phyloP scores from a whole-genome alignment of 805 yeast genomes.

The Hanseniaspora guilliermondii region DNA sequence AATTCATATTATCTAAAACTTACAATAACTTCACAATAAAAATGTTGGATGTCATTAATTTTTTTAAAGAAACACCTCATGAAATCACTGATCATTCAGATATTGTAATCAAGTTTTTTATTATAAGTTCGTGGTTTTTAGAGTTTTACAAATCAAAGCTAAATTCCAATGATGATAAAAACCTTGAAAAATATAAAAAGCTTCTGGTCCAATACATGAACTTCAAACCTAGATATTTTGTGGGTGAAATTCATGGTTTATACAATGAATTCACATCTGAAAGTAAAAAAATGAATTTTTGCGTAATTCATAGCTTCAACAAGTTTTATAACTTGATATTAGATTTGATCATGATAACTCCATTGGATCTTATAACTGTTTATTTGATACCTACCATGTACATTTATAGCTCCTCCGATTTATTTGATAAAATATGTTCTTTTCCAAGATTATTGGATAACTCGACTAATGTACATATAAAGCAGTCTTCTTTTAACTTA shows the following conservation, averaged over 20 bases:
- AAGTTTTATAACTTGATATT: background rate
- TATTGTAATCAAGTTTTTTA: slow-evolving; percentile 36
- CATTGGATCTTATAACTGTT: background rate
- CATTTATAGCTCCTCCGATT: background rate
- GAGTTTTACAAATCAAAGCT: slow-evolving; percentile 41
- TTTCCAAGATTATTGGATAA: slow-evolving; percentile 1
- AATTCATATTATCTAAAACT: slow-evolving; percentile 6
- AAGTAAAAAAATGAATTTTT: background rate
- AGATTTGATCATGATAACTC: background rate
- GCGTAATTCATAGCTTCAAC: slow-evolving; percentile 8
- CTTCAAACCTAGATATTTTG: background rate
- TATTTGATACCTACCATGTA: background rate
- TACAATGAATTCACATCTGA: background rate
- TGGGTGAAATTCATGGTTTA: background rate
- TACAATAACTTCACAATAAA: background rate
- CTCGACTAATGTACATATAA: background rate
- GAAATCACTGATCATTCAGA: background rate
- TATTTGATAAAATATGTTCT: background rate
- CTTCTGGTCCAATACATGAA: background rate
- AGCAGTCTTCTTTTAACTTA: slow-evolving; percentile 1
- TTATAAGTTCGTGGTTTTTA: slow-evolving; percentile 63
- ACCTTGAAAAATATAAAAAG: slow-evolving; percentile 14
- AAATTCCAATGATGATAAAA: slow-evolving; percentile 15
- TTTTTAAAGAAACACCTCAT: background rate
- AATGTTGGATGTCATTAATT: background rate